Percentiles rank a stretch among this genome's conserved stretches.
These are phyloP conservation scores for Puccinia polysora DNA, from an alignment of 1,284 basidiomycete genomes.

Conservation along the genomic window DNA sequence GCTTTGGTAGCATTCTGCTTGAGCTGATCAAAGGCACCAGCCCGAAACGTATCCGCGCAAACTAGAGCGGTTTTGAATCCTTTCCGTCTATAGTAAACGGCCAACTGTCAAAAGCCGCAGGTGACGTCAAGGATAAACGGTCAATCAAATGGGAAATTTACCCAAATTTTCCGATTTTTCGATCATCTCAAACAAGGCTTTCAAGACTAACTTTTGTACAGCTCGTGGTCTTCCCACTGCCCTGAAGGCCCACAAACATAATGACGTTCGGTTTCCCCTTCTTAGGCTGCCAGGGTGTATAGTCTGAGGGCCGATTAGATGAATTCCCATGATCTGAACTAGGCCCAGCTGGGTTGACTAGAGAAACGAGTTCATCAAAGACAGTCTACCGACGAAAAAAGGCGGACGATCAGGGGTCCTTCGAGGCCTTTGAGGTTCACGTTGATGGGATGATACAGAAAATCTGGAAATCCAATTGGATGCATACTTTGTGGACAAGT, in stretches of 20 bases:
- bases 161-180: not conserved
- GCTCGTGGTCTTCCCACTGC: constrained; percentile 96
- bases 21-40: constrained; percentile 93
- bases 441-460: not conserved
- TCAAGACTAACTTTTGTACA: constrained; percentile 67
- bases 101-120: constrained; percentile 59
- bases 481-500: constrained; percentile 34
- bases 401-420: constrained; percentile 19
- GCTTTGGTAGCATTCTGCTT: constrained; percentile 93
- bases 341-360: constrained; percentile 90
- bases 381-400: constrained; percentile 63
- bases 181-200: not conserved
- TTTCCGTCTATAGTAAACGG: constrained; percentile 93
- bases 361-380: constrained; percentile 88
- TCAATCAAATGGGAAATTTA: not conserved
- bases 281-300: constrained; percentile 65
- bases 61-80: constrained; percentile 98
- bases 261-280: constrained; percentile 92
- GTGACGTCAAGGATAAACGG: not conserved
- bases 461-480: not conserved
- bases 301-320: constrained; percentile 43
- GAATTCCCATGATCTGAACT: constrained; percentile 46
- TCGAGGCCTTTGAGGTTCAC: constrained; percentile 7
- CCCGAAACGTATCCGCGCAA: constrained; percentile 98
- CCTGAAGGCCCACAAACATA: constrained; percentile 97